Evolutionary conservation across 768 basidiomycete genomes (phyloP), one percentile per base, ranked within the genome.

Genomic region (Exidia glandulosa): DNA sequence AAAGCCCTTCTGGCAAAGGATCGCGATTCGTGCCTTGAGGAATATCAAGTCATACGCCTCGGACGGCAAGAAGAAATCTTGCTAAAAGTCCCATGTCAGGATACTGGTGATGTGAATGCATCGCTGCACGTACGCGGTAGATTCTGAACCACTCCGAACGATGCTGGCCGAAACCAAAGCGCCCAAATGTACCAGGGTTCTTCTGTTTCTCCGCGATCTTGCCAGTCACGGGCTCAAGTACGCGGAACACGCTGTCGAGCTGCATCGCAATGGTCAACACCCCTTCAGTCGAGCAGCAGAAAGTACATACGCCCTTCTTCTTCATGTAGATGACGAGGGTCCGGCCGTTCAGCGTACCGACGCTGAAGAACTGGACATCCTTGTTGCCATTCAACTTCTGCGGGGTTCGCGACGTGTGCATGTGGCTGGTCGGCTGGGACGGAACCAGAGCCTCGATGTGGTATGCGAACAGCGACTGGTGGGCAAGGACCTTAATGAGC

Each of bases 391-490:
- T 92, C 37, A 97, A 77, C 64, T 94, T 89, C 69, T 97, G 94
- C 2, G 94, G 94, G 1, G 86, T 86, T 66, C 90, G 87, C 0
- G 82, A 81, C 3, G 81, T 81, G 65, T 86, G 82, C 31, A 81
- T 74, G 59, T 79, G 84, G 5, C 65, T 62, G 48, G 84, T 80
- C 7, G 84, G 84, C 0, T 87, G 84, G 2, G 93, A 89, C 0
- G 95, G 95, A 6, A 98, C 94, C 32, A 99, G 81, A 0, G 94
- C 94, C 71, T 99, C 95, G 56, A 98, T 94, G 64, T 93, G 91
- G 66, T 94, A 94, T 1, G 95, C 94, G 62, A 96, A 91, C 2
- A 97, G 76, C 0, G 87, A 86, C 86, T 91, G 63, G 14, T 37
- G 37, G n/a, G n/a, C n/a, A n/a, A n/a, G n/a, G 19, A 54, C 16